Conservation (phyloP, 306 rosid species). For the Boehmeria nivea region DNA sequence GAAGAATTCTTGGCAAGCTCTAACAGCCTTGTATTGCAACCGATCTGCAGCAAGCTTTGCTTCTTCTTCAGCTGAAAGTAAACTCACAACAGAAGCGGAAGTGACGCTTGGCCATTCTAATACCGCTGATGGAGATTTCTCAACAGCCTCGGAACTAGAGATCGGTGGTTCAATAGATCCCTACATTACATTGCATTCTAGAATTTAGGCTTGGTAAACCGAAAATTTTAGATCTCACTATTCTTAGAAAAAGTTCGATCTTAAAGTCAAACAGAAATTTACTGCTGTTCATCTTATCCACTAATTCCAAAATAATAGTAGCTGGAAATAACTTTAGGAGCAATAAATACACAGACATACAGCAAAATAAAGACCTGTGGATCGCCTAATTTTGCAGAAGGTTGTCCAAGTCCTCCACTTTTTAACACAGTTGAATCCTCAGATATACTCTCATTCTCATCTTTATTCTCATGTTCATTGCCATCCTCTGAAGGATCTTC, state of each 20-base stretch:
- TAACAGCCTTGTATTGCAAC: slow-evolving; percentile 12
- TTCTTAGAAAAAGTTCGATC: too few relatives aligned
- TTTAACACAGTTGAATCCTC: not conserved
- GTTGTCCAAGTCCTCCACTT: not conserved
- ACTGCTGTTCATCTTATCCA: too few relatives aligned
- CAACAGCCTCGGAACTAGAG: too few relatives aligned
- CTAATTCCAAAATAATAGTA: too few relatives aligned
- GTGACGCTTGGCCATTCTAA: slow-evolving; percentile 3
- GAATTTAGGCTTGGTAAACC: too few relatives aligned
- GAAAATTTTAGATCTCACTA: too few relatives aligned
- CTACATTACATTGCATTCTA: not conserved
- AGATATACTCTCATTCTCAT: not conserved
- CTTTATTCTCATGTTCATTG: not conserved
- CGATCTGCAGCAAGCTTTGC: not conserved
- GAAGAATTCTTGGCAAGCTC: slow-evolving; percentile 15
- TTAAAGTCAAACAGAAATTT: too few relatives aligned
- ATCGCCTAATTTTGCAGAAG: not conserved
- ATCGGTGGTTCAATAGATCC: not conserved
- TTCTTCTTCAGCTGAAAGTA: slow-evolving; percentile 13
- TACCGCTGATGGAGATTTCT: not conserved
- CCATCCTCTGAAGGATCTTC: not conserved
- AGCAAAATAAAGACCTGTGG: not conserved
- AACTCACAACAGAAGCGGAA: slow-evolving; percentile 1
- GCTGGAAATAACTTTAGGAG: too few relatives aligned
- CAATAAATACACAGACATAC: not conserved